These are phyloP conservation scores for Phaeophleospora eucalypticola DNA, from an alignment of 2,329 filamentous ascomycete species.

Conservation along the genomic window DNA sequence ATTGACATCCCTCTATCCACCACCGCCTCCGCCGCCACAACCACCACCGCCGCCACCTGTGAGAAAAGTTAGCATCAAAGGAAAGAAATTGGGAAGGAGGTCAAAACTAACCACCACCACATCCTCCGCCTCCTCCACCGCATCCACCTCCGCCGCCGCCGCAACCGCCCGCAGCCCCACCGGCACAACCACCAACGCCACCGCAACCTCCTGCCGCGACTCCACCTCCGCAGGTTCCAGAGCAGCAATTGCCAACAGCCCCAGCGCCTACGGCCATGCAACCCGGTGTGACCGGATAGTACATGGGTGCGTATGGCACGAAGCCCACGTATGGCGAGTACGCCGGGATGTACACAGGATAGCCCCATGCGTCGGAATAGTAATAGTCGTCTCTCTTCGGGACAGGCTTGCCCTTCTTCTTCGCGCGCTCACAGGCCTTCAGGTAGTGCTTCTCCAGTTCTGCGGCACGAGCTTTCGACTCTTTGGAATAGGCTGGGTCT, in stretches of 20 bases:
- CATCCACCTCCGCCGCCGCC: constrained; percentile 10
- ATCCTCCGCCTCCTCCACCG: constrained; percentile 10
- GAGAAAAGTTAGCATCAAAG: not conserved
- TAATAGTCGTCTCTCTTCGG: constrained; percentile 37
- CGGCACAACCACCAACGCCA: constrained; percentile 9
- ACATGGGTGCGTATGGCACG: constrained; percentile 33
- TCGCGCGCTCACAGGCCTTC: constrained; percentile 35
- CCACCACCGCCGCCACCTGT: constrained; percentile 1
- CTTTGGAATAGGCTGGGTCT: constrained; percentile 15
- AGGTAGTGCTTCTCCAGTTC: constrained; percentile 56
- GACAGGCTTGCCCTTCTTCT: constrained; percentile 35
- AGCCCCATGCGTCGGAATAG: constrained; percentile 42
- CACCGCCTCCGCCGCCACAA: not conserved
- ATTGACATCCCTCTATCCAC: too few relatives aligned
- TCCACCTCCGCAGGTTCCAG: constrained; percentile 40
- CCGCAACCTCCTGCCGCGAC: constrained; percentile 32
- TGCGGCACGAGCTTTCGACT: constrained; percentile 28
- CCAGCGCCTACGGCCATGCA: constrained; percentile 42
- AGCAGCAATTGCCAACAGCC: constrained; percentile 45
- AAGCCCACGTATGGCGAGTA: constrained; percentile 41
- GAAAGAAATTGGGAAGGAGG: not conserved
- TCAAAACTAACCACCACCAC: constrained; percentile 6
- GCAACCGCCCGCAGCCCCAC: constrained; percentile 10
- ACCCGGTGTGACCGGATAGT: constrained; percentile 44
- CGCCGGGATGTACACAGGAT: constrained; percentile 23